phyloP scores from a whole-genome alignment of 305 asterid species.

The Fraxinus baroniana region DNA sequence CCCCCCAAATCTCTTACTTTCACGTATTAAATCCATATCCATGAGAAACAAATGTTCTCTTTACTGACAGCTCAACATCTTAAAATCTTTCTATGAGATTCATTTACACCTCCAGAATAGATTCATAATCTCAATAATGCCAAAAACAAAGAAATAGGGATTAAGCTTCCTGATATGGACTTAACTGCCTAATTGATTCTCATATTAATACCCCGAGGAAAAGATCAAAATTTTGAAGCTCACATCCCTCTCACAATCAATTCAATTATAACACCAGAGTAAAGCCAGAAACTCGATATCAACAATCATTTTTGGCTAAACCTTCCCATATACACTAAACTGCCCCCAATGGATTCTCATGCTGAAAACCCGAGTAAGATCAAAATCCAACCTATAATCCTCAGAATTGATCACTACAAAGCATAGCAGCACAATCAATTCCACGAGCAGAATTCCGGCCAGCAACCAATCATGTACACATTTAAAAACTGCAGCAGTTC shows the following conservation, averaged over 20 bases:
- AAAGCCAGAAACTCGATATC: neutral
- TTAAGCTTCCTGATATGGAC: neutral
- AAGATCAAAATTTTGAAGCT: neutral
- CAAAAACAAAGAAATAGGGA: neutral
- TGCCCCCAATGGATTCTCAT: neutral
- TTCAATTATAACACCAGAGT: neutral
- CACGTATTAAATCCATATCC: neutral
- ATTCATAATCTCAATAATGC: neutral
- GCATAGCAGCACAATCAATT: neutral
- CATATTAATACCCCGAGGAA: neutral
- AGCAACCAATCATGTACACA: constrained; percentile 39
- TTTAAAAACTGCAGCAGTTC: constrained; percentile 34
- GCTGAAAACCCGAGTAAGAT: neutral
- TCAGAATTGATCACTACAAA: neutral
- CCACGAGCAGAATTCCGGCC: constrained; percentile 6
- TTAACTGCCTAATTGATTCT: neutral
- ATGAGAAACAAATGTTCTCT: neutral
- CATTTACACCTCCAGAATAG: neutral
- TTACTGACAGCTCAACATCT: neutral
- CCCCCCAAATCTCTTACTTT: neutral
- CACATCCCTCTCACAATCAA: neutral
- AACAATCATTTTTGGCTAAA: neutral
- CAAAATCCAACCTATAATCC: neutral
- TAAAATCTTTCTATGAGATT: neutral
- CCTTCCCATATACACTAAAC: neutral